phyloP scores from a whole-genome alignment of 2,329 filamentous ascomycete species.

The Talaromyces albobiverticillius region DNA sequence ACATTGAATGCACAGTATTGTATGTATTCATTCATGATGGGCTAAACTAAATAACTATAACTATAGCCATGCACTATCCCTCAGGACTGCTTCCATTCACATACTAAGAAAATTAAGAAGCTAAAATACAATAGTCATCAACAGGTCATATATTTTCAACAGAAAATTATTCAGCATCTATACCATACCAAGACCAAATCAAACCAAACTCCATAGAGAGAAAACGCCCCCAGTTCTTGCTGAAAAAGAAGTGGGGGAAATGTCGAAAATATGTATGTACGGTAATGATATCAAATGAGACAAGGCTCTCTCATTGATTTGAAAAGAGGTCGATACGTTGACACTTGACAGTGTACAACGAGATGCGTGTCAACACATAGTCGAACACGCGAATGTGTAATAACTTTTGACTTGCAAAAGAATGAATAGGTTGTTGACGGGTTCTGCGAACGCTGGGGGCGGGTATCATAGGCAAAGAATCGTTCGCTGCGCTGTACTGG shows the following conservation, averaged over 20 bases:
- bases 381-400: background rate
- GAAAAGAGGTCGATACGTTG: background rate
- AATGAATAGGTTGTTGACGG: background rate
- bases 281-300: background rate
- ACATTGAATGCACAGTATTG: no score
- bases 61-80: background rate
- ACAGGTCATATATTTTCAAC: background rate
- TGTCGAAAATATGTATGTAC: background rate
- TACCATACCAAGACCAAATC: background rate
- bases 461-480: slow-evolving; percentile 15
- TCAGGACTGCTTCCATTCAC: background rate
- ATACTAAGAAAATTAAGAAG: background rate
- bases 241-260: background rate
- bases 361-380: background rate
- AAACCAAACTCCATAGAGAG: background rate
- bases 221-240: background rate
- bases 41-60: no score
- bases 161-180: background rate
- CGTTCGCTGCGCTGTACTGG: slow-evolving; percentile 12
- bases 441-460: slow-evolving; percentile 5
- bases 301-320: background rate
- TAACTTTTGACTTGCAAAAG: background rate
- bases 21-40: no score
- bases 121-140: background rate
- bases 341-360: background rate